phyloP scores from a whole-genome alignment of 257 asterid species.

The Solanum pinnatisectum region DNA sequence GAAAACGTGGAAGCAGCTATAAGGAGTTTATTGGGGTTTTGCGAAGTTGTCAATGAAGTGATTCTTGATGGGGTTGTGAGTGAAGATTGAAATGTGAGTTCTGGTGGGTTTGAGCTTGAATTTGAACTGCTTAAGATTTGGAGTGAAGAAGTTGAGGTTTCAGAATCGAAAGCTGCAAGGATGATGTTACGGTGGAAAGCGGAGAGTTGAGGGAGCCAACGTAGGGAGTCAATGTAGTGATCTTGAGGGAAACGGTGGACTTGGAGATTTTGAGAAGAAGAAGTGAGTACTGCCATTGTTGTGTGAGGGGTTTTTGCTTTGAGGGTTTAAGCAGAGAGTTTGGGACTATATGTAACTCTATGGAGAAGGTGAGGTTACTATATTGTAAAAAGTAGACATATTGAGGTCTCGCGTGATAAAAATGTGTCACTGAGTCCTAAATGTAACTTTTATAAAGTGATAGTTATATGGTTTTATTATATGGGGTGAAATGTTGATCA shows the following conservation, averaged over 20 bases:
- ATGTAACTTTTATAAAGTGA: not conserved
- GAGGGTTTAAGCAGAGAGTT: not conserved
- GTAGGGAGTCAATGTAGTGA: constrained; percentile 64
- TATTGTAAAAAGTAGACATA: not conserved
- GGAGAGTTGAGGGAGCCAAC: constrained; percentile 80
- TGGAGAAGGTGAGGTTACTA: not conserved
- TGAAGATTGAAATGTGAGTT: constrained; percentile 32
- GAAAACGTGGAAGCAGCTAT: constrained; percentile 56
- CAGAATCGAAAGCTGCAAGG: constrained; percentile 55
- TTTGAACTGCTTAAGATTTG: constrained; percentile 17
- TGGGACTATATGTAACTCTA: too few species aligned
- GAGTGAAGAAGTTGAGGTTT: constrained; percentile 47
- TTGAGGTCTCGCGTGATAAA: too few species aligned
- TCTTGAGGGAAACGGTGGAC: constrained; percentile 52
- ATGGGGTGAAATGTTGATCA: not conserved
- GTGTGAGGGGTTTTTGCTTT: not conserved
- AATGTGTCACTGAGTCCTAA: not conserved
- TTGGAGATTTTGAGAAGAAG: constrained; percentile 11
- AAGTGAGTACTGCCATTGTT: constrained; percentile 17
- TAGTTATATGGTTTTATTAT: not conserved
- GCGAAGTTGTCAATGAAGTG: constrained; percentile 35
- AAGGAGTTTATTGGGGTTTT: constrained; percentile 35
- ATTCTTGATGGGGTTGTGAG: constrained; percentile 45
- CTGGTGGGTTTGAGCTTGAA: not conserved
- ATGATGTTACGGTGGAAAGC: constrained; percentile 62